phyloP scores from a whole-genome alignment of 257 asterid genomes.

The Solanum rostratum region DNA sequence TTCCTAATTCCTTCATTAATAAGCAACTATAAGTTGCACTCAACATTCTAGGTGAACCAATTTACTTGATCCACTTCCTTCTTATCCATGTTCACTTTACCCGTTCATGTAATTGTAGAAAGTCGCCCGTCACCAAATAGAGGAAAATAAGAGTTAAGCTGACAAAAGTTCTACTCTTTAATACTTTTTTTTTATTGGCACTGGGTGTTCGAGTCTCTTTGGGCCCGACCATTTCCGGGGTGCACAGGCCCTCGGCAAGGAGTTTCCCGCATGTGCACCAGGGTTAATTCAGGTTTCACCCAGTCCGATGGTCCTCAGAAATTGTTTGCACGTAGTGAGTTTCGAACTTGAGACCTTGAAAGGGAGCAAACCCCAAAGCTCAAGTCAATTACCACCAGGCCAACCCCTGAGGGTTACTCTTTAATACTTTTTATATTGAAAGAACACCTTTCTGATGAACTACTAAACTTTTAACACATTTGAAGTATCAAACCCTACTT shows the following conservation, averaged over 20 bases:
- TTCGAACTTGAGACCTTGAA: too few relatives aligned
- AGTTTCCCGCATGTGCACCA: too few relatives aligned
- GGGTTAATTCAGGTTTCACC: too few relatives aligned
- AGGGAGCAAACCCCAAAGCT: too few relatives aligned
- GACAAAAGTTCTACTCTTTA: background rate
- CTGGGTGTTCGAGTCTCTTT: too few relatives aligned
- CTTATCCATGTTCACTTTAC: background rate
- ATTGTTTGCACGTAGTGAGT: too few relatives aligned
- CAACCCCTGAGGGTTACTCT: too few relatives aligned
- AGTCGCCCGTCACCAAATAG: background rate
- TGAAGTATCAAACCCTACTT: background rate
- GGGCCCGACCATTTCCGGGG: too few relatives aligned
- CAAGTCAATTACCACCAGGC: too few relatives aligned
- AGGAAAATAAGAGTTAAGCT: background rate
- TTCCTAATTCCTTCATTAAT: background rate
- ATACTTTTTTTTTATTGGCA: too few relatives aligned
- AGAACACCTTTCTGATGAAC: background rate
- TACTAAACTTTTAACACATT: background rate
- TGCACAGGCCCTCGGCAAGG: too few relatives aligned
- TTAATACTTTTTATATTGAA: background rate
- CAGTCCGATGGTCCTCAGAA: too few relatives aligned
- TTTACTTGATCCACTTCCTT: background rate
- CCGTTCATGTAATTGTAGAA: background rate
- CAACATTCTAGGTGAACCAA: background rate
- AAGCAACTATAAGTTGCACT: background rate